These are phyloP conservation scores for Globisporangium heterothallicum DNA, from an alignment of 352 stramenopile species.

Conservation along the genomic window DNA sequence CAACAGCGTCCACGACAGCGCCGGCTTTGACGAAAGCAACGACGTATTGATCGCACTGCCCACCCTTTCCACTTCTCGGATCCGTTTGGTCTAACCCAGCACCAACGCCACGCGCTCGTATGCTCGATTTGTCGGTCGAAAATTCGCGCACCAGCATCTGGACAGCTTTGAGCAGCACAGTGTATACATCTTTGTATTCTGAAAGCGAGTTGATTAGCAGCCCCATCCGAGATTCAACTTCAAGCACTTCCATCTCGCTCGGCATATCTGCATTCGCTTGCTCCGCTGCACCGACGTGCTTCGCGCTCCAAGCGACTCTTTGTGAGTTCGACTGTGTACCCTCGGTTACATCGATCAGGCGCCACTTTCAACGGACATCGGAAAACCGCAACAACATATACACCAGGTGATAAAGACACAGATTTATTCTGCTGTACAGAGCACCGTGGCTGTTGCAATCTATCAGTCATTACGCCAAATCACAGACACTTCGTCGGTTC, in stretches of 20 bases:
- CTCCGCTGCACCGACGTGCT: not conserved
- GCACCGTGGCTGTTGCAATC: not conserved
- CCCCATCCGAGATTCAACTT: slow-evolving; percentile 17
- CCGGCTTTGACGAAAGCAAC: slow-evolving; percentile 3
- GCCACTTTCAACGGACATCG: not conserved
- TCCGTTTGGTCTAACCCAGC: not conserved
- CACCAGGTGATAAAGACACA: too few species aligned
- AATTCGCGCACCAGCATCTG: slow-evolving; percentile 20
- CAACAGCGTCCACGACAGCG: not conserved
- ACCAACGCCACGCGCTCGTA: not conserved
- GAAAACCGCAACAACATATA: too few species aligned
- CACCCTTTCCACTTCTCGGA: not conserved
- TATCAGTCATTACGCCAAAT: slow-evolving; percentile 90
- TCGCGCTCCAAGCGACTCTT: not conserved
- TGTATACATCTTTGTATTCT: slow-evolving; percentile 26
- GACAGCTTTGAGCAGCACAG: slow-evolving; percentile 21
- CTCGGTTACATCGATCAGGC: too few species aligned
- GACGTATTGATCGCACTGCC: not conserved
- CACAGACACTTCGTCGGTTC: slow-evolving; percentile 97
- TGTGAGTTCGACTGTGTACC: too few species aligned
- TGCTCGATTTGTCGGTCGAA: not conserved
- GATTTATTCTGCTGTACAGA: not conserved
- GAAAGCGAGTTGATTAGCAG: slow-evolving; percentile 25
- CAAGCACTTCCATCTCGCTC: slow-evolving; percentile 1
- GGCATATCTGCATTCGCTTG: not conserved